Conservation (phyloP, 306 rosid species). For the Boehmeria nivea region DNA sequence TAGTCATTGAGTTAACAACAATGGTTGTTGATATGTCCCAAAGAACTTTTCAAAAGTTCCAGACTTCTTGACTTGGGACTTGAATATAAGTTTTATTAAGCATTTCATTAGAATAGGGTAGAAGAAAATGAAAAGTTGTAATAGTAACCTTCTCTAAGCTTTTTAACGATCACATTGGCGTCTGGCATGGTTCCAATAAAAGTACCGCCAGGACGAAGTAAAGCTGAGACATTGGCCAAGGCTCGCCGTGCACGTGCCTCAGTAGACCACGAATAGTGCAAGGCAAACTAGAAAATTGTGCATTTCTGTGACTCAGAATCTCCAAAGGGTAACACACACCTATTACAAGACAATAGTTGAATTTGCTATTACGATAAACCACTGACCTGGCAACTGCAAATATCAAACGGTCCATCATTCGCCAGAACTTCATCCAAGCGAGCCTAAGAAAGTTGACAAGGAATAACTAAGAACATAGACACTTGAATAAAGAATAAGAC, state of each 20-base stretch:
- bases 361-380: conserved; percentile 1
- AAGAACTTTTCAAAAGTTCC: too few relatives aligned
- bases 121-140: too few relatives aligned
- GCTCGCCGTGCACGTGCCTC: conserved; percentile 95
- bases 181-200: conserved; percentile 98
- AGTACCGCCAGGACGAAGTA: conserved; percentile 97
- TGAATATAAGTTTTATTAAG: too few relatives aligned
- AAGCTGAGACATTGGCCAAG: conserved; percentile 82
- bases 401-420: conserved; percentile 83
- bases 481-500: too few relatives aligned
- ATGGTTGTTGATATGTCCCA: too few relatives aligned
- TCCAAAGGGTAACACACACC: too few relatives aligned
- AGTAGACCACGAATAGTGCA: conserved; percentile 88
- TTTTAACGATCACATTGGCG: conserved; percentile 85
- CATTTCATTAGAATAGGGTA: too few relatives aligned
- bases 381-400: conserved; percentile 86
- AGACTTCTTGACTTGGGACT: too few relatives aligned
- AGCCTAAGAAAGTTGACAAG: conserved; percentile 39
- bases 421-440: conserved; percentile 77
- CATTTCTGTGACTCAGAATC: conserved; percentile 9
- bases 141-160: conserved; percentile 94
- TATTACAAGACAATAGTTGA: not conserved
- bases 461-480: too few relatives aligned
- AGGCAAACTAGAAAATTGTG: conserved; percentile 40
- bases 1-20: too few relatives aligned